Base-by-base conservation (phyloP, 2,329 filamentous ascomycete genomes). In the Curvularia spicifera region DNA sequence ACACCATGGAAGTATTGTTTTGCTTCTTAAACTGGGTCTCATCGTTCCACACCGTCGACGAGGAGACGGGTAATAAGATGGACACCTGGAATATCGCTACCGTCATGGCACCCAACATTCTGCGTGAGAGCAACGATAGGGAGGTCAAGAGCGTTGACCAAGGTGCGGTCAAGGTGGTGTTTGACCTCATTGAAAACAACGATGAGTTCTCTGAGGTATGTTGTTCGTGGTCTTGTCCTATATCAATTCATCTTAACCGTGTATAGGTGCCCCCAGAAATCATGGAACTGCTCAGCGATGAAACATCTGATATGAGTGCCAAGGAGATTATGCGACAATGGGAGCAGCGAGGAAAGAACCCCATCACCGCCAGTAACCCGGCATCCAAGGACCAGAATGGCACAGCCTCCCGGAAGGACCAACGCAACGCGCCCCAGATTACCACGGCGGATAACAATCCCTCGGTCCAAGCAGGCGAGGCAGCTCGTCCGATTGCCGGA, bases 1-100 rank as follows among this genome's bases (percentile, higher is more conserved):
- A 99, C 77, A 93, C 91, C 18, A 88, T 99, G 78, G 95, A 99
- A 78, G 93, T 99, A 42, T 79, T 99, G 1, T 98, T 97, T 79
- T 91, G 89, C 50, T 99, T 99, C 83, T 84, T 99, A 46, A 97
- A 97, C 72, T 99, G 95, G 94, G 92, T 93, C 5, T 93, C 93
- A 4, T 97, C 93, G 1, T 99, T 99, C 81, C 94, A 96, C 62
- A 93, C 97, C 72, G 89, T 99, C 13, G 95, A 99, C 69, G 95
- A 99, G 71, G 95, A 99, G 75, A 91, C 90, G 22, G 95, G 95
- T 26, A 97, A 94, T 68, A 97, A 98, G 83, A 99, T 99, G 95
- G 95, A 99, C 75, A 91, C 96, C 52, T 93, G 96, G 81, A 99
- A 99, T 72, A 85, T 99, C 63, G 92, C 95, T 3, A 98, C 96